phyloP scores from a whole-genome alignment of 2,329 filamentous ascomycete species.

The Fusarium sp. region DNA sequence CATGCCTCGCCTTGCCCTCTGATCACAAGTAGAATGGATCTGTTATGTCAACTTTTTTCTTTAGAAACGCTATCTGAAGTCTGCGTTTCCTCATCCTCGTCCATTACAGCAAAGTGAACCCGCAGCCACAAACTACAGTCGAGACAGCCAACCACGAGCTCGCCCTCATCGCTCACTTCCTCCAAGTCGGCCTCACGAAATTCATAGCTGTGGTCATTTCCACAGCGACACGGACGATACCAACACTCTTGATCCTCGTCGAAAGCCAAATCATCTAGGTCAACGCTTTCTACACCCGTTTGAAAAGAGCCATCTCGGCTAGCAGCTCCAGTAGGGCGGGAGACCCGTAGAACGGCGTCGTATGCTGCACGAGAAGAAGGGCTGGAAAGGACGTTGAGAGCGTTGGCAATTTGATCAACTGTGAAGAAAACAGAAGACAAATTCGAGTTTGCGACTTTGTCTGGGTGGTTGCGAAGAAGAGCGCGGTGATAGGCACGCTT shows the following conservation, averaged over 20 bases:
- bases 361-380: constrained; percentile 64
- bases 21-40: neutral
- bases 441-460: constrained; percentile 59
- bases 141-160: constrained; percentile 73
- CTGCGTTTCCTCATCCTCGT: constrained; percentile 45
- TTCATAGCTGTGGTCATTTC: constrained; percentile 70
- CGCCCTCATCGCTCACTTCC: constrained; percentile 68
- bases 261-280: constrained; percentile 73
- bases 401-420: constrained; percentile 73
- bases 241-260: constrained; percentile 64
- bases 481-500: constrained; percentile 75
- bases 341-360: constrained; percentile 62
- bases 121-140: constrained; percentile 76
- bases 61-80: constrained; percentile 26
- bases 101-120: constrained; percentile 72
- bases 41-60: constrained; percentile 41
- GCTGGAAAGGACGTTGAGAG: constrained; percentile 68
- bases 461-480: constrained; percentile 74
- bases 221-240: constrained; percentile 72
- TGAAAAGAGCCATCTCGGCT: constrained; percentile 56
- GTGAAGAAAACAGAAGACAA: constrained; percentile 62
- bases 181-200: constrained; percentile 71
- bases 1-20: neutral
- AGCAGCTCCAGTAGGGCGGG: constrained; percentile 39
- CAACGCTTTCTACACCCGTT: constrained; percentile 72